phyloP scores from a whole-genome alignment of 345 rosid species.

The Bruguiera gymnorhiza region DNA sequence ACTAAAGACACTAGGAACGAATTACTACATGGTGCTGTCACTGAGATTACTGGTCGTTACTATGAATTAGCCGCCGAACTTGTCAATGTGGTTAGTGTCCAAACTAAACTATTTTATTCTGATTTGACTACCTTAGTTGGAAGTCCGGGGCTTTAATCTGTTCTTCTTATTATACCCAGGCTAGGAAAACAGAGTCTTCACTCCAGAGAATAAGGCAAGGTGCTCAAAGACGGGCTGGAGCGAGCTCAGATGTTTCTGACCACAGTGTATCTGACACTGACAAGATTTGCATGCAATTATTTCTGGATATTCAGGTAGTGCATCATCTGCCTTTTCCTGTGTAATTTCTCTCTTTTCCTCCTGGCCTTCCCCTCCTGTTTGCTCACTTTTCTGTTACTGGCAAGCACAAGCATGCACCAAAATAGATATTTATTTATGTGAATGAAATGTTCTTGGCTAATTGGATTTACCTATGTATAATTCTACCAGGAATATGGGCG shows the following conservation, averaged over 20 bases:
- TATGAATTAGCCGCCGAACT: constrained; percentile 76
- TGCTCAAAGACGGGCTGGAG: constrained; percentile 87
- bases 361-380: not conserved
- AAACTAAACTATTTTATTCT: not conserved
- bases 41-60: constrained; percentile 72
- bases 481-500: constrained; percentile 77
- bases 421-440: not conserved
- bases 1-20: constrained; percentile 51
- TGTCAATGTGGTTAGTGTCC: constrained; percentile 68
- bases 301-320: constrained; percentile 91
- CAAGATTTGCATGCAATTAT: constrained; percentile 90
- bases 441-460: not conserved
- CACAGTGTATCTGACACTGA: constrained; percentile 75
- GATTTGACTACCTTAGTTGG: not conserved
- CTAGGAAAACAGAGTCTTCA: constrained; percentile 77
- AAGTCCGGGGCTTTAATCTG: constrained; percentile 4
- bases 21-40: constrained; percentile 50
- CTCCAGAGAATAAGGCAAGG: constrained; percentile 88
- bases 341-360: not conserved
- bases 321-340: not conserved
- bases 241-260: constrained; percentile 77
- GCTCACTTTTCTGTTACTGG: not conserved
- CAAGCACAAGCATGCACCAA: not conserved
- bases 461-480: not conserved
- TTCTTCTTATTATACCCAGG: constrained; percentile 41